These are phyloP conservation scores for Drechslera avenae DNA, from an alignment of 2,329 filamentous ascomycete species.

Conservation along the genomic window DNA sequence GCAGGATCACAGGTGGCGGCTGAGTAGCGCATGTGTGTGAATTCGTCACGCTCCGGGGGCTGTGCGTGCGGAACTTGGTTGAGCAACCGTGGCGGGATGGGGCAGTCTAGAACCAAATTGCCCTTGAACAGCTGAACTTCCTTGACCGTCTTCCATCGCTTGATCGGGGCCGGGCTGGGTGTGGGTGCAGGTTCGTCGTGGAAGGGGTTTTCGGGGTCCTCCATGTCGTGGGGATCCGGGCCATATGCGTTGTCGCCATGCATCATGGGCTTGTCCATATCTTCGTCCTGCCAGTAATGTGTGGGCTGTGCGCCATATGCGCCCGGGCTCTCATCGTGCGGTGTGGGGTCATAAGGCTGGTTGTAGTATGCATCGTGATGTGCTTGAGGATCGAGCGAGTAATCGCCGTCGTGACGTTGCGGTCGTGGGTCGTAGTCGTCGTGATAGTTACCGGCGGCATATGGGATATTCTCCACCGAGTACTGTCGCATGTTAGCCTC, in stretches of 20 bases:
- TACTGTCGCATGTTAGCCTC: constrained; percentile 55
- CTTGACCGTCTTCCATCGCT: constrained; percentile 97
- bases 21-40: constrained; percentile 90
- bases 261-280: constrained; percentile 79
- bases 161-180: constrained; percentile 67
- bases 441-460: constrained; percentile 66
- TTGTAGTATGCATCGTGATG: constrained; percentile 89
- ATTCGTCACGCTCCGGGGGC: constrained; percentile 78
- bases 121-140: constrained; percentile 97
- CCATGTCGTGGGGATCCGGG: constrained; percentile 60
- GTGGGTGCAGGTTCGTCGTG: constrained; percentile 53
- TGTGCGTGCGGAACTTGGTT: constrained; percentile 85
- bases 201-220: constrained; percentile 43
- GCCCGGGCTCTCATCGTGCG: constrained; percentile 64
- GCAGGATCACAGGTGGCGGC: constrained; percentile 92
- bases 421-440: constrained; percentile 56
- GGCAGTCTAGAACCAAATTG: constrained; percentile 95
- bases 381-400: constrained; percentile 78
- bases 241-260: constrained; percentile 65
- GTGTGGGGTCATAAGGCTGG: constrained; percentile 76
- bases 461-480: constrained; percentile 72
- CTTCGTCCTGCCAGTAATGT: constrained; percentile 69
- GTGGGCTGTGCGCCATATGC: constrained; percentile 55
- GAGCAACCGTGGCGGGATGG: constrained; percentile 84
- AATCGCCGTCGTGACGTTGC: constrained; percentile 63